Percentiles rank a stretch among this genome's conserved stretches.
These are phyloP conservation scores for Leccinum insolens DNA, from an alignment of 1,284 basidiomycete genomes.

Conservation along the genomic window DNA sequence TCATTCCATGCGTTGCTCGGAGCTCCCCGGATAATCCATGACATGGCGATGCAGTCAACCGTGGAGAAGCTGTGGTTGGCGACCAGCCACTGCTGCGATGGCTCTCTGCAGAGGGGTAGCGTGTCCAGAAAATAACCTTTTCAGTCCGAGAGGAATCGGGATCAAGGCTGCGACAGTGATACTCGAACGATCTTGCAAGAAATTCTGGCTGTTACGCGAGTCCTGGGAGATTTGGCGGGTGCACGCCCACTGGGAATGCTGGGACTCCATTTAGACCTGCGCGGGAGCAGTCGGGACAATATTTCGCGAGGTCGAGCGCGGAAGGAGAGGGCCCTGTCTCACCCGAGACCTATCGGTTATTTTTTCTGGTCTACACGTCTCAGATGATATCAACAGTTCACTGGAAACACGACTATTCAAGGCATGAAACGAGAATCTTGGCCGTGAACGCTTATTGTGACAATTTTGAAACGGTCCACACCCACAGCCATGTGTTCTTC, in stretches of 20 bases:
- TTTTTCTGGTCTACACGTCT: too few species aligned
- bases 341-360: too few species aligned
- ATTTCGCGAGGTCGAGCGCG: too few species aligned
- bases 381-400: neutral
- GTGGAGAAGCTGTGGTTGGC: neutral
- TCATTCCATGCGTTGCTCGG: too few species aligned
- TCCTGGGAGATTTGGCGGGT: conserved; percentile 6
- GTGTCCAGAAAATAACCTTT: neutral
- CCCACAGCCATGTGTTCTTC: neutral
- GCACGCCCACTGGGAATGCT: neutral
- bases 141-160: neutral
- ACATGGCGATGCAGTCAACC: too few species aligned
- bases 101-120: neutral
- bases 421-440: conserved; percentile 9
- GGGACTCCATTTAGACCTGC: too few species aligned
- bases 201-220: too few species aligned
- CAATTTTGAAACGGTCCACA: neutral
- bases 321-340: neutral
- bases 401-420: conserved; percentile 1
- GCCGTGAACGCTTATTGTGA: neutral
- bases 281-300: too few species aligned
- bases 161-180: too few species aligned
- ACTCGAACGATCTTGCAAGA: neutral
- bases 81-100: neutral
- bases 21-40: too few species aligned